phyloP scores from a whole-genome alignment of 345 rosid species.

The Citrus reticulata region DNA sequence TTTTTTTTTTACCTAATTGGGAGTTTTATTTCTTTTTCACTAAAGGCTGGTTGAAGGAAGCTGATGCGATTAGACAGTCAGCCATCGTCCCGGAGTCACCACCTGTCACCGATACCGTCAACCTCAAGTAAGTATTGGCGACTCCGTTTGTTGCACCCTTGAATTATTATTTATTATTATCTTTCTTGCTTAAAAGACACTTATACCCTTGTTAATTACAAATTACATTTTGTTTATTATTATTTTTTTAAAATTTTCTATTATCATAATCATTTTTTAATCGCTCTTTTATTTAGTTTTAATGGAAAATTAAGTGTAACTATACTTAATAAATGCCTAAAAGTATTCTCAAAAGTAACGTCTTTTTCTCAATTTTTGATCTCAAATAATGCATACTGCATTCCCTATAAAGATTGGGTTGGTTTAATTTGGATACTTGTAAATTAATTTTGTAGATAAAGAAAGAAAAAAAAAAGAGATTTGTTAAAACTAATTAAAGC shows the following conservation, averaged over 20 bases:
- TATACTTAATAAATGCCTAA: too few relatives aligned
- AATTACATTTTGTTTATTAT: neutral
- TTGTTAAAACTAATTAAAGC: neutral
- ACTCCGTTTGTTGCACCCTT: neutral
- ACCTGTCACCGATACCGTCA: slow-evolving; percentile 29
- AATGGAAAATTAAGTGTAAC: too few relatives aligned
- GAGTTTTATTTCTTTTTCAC: neutral
- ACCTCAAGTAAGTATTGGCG: slow-evolving; percentile 45
- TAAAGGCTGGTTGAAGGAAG: slow-evolving; percentile 48
- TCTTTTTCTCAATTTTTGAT: too few relatives aligned
- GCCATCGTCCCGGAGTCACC: slow-evolving; percentile 17
- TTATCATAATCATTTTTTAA: too few relatives aligned
- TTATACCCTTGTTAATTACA: neutral
- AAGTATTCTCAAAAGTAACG: too few relatives aligned
- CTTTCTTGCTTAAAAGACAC: neutral
- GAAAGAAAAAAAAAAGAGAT: neutral
- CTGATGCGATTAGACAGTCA: slow-evolving; percentile 16
- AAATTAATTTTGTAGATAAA: neutral
- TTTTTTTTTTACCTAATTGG: neutral
- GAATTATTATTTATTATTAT: neutral
- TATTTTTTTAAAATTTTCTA: too few relatives aligned
- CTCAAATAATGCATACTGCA: too few relatives aligned
- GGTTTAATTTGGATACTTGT: neutral
- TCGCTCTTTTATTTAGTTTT: too few relatives aligned
- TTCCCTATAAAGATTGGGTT: neutral